Conservation (phyloP, 768 basidiomycete genomes). For the Strobilomyces echinocephalus region DNA sequence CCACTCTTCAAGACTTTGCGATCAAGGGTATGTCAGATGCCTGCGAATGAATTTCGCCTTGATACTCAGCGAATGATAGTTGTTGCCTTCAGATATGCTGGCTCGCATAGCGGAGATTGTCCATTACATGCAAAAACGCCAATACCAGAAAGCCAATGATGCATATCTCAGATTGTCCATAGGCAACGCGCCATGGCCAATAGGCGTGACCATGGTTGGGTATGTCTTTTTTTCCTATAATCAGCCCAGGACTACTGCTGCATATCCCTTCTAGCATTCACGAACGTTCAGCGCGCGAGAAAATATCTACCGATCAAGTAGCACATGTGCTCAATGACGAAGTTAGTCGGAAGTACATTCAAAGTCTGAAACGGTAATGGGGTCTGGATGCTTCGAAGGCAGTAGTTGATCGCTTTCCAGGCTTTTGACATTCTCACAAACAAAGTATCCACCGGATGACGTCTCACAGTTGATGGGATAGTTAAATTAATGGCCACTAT, state of each 20-base stretch:
- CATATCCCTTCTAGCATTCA: constrained; percentile 62
- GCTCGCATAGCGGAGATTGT: constrained; percentile 88
- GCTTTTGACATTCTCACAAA: constrained; percentile 91
- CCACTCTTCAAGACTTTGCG: constrained; percentile 90
- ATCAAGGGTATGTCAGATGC: constrained; percentile 61
- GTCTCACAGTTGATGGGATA: constrained; percentile 90
- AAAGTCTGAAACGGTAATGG: constrained; percentile 87
- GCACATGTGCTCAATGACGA: constrained; percentile 99
- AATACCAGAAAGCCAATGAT: constrained; percentile 95
- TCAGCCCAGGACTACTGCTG: not conserved
- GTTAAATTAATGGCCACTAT: not conserved
- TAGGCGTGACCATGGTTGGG: constrained; percentile 99
- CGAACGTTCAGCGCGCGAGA: constrained; percentile 95
- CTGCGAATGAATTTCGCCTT: not conserved
- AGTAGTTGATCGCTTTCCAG: constrained; percentile 38
- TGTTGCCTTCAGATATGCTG: constrained; percentile 79
- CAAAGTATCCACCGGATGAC: constrained; percentile 91
- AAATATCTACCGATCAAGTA: constrained; percentile 95
- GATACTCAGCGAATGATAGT: constrained; percentile 39
- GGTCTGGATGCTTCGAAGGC: not conserved
- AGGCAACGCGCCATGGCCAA: constrained; percentile 99
- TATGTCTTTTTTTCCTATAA: constrained; percentile 34
- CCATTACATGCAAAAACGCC: constrained; percentile 91
- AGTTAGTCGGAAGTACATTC: constrained; percentile 97
- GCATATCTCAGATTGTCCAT: constrained; percentile 95